Base-by-base conservation (phyloP, 192 early-diverging fungal species). In the Chytriomyces hyalinus region DNA sequence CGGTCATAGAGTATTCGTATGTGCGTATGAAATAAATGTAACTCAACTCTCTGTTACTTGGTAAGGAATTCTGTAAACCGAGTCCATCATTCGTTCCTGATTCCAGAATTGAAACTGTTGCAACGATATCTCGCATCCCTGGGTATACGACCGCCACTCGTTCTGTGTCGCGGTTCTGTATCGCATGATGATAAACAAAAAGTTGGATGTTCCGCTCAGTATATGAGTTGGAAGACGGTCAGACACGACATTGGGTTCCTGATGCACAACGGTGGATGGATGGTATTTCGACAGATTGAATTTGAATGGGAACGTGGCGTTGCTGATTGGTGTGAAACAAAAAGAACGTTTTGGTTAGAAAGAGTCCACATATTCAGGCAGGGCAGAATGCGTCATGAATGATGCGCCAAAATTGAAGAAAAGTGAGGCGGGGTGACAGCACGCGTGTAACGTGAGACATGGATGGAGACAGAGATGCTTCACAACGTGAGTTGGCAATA, bases 121-220 rank as follows among this genome's bases (percentile, higher is more conserved):
- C 36, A 36, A 36, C 1, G 36, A 36, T 36, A 36, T 36, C 36
- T 36, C 36, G 36, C 36, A 36, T 3, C 36, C 36, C 36, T 36
- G 36, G 36, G 36, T 36, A 36, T 36, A 36, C 36, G 36, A 36
- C 36, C 36, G 36, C 36, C 36, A 36, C 36, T 36, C 36, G 36
- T 36, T 36, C 36, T 36, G 36, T 36, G 36, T 36, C 53, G 53
- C 53, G 15, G 53, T 57, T n/a, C 53, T 13, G 53, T 57, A 57
- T 22, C 20, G n/a, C 17, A 53, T 43, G 26, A 70, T 45, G 22
- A 70, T 51, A 70, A 70, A 70, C 17, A 70, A 22, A 28, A 70
- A 70, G 11, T 20, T 70, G n/a, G 49, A 53, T 15, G 68, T 51
- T 15, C 68, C 68, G 11, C 13, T 28, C 15, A 67, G 66, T 13